A percentile compares a stretch with the other conserved stretches of the same genome.
These are phyloP conservation scores for Eremothecium sinecaudum DNA, from an alignment of 1,139 yeast genomes.

Conservation along the genomic window DNA sequence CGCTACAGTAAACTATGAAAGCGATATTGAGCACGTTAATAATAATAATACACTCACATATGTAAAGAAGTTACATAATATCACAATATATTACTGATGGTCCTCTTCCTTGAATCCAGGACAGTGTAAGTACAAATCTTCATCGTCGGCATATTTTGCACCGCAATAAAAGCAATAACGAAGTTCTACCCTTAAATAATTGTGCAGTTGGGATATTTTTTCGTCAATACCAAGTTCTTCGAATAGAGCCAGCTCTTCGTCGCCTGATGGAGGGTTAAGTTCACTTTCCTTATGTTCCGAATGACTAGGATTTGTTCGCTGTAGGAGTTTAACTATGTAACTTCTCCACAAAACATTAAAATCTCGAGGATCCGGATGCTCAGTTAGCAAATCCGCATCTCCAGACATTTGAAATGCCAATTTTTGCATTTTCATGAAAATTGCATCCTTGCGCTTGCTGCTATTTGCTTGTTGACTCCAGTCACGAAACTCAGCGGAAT, in stretches of 20 bases:
- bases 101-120: slow-evolving; percentile 40
- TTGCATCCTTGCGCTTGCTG: slow-evolving; percentile 11
- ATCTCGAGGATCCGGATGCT: slow-evolving; percentile 25
- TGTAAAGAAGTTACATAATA: too few relatives aligned
- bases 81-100: slow-evolving; percentile 27
- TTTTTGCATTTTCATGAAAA: slow-evolving; percentile 26
- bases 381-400: slow-evolving; percentile 22
- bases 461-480: slow-evolving; percentile 18
- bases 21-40: too few relatives aligned
- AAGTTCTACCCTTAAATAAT: slow-evolving; percentile 33
- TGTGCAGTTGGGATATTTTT: slow-evolving; percentile 27
- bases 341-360: slow-evolving; percentile 33
- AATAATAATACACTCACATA: too few relatives aligned
- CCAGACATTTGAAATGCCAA: slow-evolving; percentile 29
- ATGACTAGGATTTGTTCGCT: neutral
- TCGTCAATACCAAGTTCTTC: slow-evolving; percentile 23
- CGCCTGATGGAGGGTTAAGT: slow-evolving; percentile 18
- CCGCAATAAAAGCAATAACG: slow-evolving; percentile 46
- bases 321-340: slow-evolving; percentile 17
- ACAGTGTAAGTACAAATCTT: slow-evolving; percentile 36
- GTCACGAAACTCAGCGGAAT: slow-evolving; percentile 19
- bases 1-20: too few relatives aligned
- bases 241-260: slow-evolving; percentile 31
- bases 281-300: slow-evolving; percentile 9
- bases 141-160: slow-evolving; percentile 29